Percentiles rank a stretch among this genome's conserved stretches.
phyloP scores from a whole-genome alignment of 1,284 basidiomycete genomes.

The Hemileia vastatrix region DNA sequence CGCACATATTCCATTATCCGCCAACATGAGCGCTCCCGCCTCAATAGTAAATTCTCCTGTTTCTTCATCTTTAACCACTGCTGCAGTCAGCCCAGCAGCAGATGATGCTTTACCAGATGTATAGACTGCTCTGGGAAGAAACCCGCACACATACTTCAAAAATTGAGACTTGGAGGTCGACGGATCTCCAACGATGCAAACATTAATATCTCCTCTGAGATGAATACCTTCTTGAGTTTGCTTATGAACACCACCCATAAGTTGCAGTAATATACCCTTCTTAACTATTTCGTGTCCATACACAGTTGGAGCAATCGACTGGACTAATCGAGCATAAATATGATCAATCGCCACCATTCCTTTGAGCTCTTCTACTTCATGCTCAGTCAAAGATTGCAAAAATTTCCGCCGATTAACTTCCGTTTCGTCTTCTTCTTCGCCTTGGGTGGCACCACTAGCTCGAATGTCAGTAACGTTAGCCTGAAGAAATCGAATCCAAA shows the following conservation, averaged over 20 bases:
- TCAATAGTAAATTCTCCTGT: constrained; percentile 99
- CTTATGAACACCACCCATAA: constrained; percentile 99
- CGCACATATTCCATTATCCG: constrained; percentile 98
- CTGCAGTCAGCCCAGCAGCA: constrained; percentile 95
- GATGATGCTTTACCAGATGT: constrained; percentile 98
- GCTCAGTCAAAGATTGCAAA: constrained; percentile 75
- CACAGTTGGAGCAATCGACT: constrained; percentile 93
- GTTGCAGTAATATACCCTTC: constrained; percentile 91
- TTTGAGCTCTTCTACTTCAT: constrained; percentile 88
- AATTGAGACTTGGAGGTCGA: constrained; percentile 97
- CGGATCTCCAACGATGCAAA: constrained; percentile 96
- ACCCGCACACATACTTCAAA: constrained; percentile 98
- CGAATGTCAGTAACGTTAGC: constrained; percentile 2
- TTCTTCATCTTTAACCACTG: constrained; percentile 96
- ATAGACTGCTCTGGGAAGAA: constrained; percentile 95
- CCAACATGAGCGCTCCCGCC: constrained; percentile 96
- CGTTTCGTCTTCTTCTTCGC: constrained; percentile 71
- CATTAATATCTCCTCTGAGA: constrained; percentile 93
- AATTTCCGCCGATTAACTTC: constrained; percentile 56
- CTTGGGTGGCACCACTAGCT: constrained; percentile 63
- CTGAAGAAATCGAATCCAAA: neutral
- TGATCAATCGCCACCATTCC: constrained; percentile 86
- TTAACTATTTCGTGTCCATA: constrained; percentile 98
- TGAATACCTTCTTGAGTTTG: constrained; percentile 93
- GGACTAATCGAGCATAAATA: constrained; percentile 86